These are phyloP conservation scores for Podila epigama DNA, from an alignment of 192 early-diverging fungal species.

Conservation along the genomic window DNA sequence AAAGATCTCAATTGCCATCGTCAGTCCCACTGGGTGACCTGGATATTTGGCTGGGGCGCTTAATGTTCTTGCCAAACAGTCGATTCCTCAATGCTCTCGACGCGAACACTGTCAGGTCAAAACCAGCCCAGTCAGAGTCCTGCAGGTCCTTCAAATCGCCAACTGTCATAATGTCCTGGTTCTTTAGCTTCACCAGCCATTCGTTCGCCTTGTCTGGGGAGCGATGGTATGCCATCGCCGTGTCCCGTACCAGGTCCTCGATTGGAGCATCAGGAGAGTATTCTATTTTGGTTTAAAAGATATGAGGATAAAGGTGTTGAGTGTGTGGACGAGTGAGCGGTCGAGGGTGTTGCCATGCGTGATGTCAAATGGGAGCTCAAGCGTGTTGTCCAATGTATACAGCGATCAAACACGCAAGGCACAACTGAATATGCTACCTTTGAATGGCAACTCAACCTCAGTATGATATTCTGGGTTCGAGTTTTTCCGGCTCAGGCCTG, in stretches of 20 bases:
- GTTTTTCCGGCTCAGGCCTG: neutral
- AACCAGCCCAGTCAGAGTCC: slow-evolving; percentile 77
- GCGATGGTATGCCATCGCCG: slow-evolving; percentile 70
- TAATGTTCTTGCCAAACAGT: slow-evolving; percentile 52
- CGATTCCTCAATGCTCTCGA: slow-evolving; percentile 62
- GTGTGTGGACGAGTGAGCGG: too few relatives aligned
- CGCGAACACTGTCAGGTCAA: slow-evolving; percentile 66
- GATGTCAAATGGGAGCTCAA: too few relatives aligned
- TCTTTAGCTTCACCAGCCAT: slow-evolving; percentile 71
- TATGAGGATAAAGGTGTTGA: neutral
- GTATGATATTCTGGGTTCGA: neutral
- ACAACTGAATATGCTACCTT: too few relatives aligned
- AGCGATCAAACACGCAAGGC: neutral
- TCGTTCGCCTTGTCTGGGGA: slow-evolving; percentile 74
- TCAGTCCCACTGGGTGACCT: neutral
- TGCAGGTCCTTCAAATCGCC: slow-evolving; percentile 76
- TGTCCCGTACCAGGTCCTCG: slow-evolving; percentile 75
- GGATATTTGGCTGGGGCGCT: slow-evolving; percentile 5
- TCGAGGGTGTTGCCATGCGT: too few relatives aligned
- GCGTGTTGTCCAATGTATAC: too few relatives aligned
- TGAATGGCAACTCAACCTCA: neutral
- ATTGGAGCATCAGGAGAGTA: slow-evolving; percentile 68
- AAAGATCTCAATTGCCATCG: neutral
- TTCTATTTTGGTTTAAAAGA: slow-evolving; percentile 26
- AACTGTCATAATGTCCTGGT: slow-evolving; percentile 82